Base-by-base conservation (phyloP, 2,329 filamentous ascomycete species). In the Zasmidium citrigriseum region DNA sequence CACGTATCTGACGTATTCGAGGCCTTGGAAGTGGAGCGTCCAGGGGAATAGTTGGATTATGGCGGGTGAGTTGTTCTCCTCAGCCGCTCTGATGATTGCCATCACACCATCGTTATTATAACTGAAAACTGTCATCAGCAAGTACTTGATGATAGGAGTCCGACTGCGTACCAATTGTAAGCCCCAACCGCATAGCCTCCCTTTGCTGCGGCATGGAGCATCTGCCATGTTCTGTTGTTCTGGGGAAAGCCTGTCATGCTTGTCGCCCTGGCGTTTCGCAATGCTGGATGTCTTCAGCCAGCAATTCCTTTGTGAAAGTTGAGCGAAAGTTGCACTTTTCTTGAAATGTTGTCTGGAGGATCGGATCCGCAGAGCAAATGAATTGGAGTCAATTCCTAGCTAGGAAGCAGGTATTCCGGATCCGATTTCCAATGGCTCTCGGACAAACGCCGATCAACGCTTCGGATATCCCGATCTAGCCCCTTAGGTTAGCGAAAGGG, bases 41-140 rank as follows among this genome's bases (percentile, higher is more conserved):
- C 66, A 68, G 14, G 66, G 66, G 55, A 68, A 68, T 3, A 68
- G 49, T 29, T 65, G 62, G 21, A 67, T 46, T 14, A 65, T 63
- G 20, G 60, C 57, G 4, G 66, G 66, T 10, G 64, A 66, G 16
- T 62, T 48, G 45, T 67, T 65, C 11, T 53, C 55, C 27, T 68
- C 66, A 24, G 65, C 66, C 10, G 65, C 65, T 14, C 58, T 54
- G 11, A 67, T 60, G 23, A 51, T 55, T n/a, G 63, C 64, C 38
- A 68, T 56, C 49, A 68, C 62, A 34, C 54, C 54, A 38, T 68
- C 65, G 47, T 65, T 22, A 45, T 65, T 68, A 23, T 54, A 54
- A 7, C n/a, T 34, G 21, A 21, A 44, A n/a, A 38, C 41, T 27
- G 3, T 29, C n/a, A 29, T 29, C 18, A 34, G 23, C 14, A 50